These are phyloP conservation scores for Verticillium isaacii DNA, from an alignment of 2,329 filamentous ascomycete species.

Conservation along the genomic window DNA sequence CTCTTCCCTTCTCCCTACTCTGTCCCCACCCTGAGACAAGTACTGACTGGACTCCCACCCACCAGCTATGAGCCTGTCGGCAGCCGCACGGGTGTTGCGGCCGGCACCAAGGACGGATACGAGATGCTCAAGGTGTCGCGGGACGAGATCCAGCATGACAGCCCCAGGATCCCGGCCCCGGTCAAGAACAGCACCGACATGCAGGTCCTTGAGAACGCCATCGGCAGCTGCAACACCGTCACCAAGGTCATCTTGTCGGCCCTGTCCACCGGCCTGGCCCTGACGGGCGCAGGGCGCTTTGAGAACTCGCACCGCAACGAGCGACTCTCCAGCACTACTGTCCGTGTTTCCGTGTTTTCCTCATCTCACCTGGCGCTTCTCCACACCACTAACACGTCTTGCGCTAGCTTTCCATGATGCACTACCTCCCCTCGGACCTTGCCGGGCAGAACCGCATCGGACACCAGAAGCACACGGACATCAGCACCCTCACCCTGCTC, in stretches of 20 bases:
- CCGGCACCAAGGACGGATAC: slow-evolving; percentile 45
- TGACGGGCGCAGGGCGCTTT: slow-evolving; percentile 39
- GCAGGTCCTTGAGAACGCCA: slow-evolving; percentile 42
- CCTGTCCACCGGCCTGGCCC: slow-evolving; percentile 41
- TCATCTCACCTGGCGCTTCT: neutral
- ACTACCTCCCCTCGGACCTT: slow-evolving; percentile 43
- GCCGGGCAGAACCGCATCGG: slow-evolving; percentile 37
- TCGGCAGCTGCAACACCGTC: slow-evolving; percentile 44
- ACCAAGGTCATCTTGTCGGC: slow-evolving; percentile 46
- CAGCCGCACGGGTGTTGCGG: slow-evolving; percentile 40
- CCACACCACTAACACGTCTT: neutral
- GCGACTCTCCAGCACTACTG: slow-evolving; percentile 39
- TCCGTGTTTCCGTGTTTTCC: slow-evolving; percentile 1
- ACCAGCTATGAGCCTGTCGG: slow-evolving; percentile 43
- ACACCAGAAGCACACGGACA: slow-evolving; percentile 54
- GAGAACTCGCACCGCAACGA: slow-evolving; percentile 48
- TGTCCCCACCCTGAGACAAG: too few relatives aligned
- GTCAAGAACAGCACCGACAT: slow-evolving; percentile 45
- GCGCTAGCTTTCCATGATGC: slow-evolving; percentile 46
- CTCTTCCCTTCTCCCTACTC: too few relatives aligned
- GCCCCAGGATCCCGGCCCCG: slow-evolving; percentile 38
- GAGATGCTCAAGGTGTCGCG: slow-evolving; percentile 50
- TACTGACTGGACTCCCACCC: neutral
- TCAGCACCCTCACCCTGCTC: slow-evolving; percentile 49
- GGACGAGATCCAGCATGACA: slow-evolving; percentile 43